Conservation (phyloP, 2,329 filamentous ascomycete species). For the Aspergillus quadrilineatus region DNA sequence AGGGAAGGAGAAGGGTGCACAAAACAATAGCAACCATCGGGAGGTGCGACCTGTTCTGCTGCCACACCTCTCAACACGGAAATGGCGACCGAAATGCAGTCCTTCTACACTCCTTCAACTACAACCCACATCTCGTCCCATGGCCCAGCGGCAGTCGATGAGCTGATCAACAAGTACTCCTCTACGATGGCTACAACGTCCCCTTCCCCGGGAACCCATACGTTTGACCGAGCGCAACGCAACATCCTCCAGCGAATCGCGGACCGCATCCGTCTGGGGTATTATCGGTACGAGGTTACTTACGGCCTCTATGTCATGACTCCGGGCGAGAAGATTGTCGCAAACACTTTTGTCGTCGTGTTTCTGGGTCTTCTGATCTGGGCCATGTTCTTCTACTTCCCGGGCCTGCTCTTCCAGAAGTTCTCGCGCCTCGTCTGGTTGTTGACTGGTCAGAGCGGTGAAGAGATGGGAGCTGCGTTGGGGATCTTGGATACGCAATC, state of each 20-base stretch:
- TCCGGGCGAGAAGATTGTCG: constrained; percentile 42
- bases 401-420: constrained; percentile 38
- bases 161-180: constrained; percentile 35
- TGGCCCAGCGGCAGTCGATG: constrained; percentile 32
- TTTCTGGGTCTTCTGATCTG: constrained; percentile 37
- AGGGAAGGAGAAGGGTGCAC: neutral
- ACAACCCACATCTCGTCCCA: constrained; percentile 31
- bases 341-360: constrained; percentile 42
- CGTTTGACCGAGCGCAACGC: constrained; percentile 20
- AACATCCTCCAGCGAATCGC: constrained; percentile 30
- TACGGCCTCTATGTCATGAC: constrained; percentile 48
- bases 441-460: constrained; percentile 37
- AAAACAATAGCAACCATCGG: neutral
- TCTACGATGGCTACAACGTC: constrained; percentile 26
- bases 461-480: constrained; percentile 29
- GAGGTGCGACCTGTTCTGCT: constrained; percentile 7
- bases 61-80: neutral
- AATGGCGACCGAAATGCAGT: constrained; percentile 36
- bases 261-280: constrained; percentile 41
- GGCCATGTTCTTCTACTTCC: constrained; percentile 40
- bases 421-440: constrained; percentile 37
- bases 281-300: constrained; percentile 50
- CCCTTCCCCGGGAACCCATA: constrained; percentile 13
- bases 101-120: constrained; percentile 35
- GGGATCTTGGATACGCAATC: constrained; percentile 28